Base-by-base conservation (phyloP, 768 basidiomycete genomes). In the Leccinum pellstonianum region DNA sequence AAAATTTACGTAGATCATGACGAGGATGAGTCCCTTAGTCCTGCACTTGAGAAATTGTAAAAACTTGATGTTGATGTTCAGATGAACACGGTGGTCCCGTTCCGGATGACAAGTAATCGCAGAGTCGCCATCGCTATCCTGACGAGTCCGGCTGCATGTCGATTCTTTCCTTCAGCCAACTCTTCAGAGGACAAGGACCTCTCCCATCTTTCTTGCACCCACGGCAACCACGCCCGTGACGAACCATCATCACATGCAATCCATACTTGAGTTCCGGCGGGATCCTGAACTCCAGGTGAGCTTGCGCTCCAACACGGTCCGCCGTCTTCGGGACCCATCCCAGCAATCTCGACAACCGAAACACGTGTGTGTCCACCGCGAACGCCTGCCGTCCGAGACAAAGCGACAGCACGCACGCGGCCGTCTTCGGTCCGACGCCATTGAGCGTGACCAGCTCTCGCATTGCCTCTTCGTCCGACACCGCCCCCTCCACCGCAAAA, bases 341-440 rank as follows among this genome's bases (percentile, higher is more conserved):
- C 19, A 71, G 52, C 55, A 86, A 57, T 54, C 74, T 81, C 68
- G 78, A 79, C 57, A 86, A 67, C 14, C 85, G 75, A 64, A 79
- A 86, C 25, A 87, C 80, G 61, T 86, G 85, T 8, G 86, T 87
- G 60, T 87, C 85, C 52, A 87, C 86, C 1, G 86, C 83, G 57
- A 86, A 86, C 0, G 83, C 81, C 49, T 82, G 76, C n/a, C 85
- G 75, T 5, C 81, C 83, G 7, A 87, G 74, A 62, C 83, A 84
- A 68, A 86, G 85, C 23, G 85, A 75, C 12, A 86, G 70, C 0
- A 87, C 85, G 59, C 86, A 86, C 1, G 85, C 83, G 1, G 85
- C 85, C 1, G 85, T 86, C 71, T 86, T 86, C 1, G 84, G 85
- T 1, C 86, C 84, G 10, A 87, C 84, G 1, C 85, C 85, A 31